A percentile compares a stretch with the other conserved stretches of the same genome.
Conservation (phyloP, 2,329 filamentous ascomycete genomes). For the Drechslera avenae region DNA sequence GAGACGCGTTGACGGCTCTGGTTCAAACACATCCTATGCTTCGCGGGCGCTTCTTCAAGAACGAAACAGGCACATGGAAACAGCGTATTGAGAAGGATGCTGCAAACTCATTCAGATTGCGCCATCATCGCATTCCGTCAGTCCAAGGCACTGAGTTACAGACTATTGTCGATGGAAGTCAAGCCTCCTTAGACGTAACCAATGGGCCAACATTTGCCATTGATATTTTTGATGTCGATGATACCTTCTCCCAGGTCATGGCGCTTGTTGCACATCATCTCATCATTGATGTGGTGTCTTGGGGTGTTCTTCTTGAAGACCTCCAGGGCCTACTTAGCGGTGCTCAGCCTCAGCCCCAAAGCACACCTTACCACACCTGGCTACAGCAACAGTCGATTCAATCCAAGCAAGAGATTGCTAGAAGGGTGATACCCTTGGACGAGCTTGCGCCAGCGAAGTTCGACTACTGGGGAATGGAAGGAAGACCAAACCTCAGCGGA, state of each 20-base stretch:
- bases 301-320: slow-evolving; percentile 48
- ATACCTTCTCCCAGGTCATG: slow-evolving; percentile 40
- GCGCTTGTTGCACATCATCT: slow-evolving; percentile 48
- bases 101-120: slow-evolving; percentile 33
- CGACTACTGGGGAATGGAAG: slow-evolving; percentile 48
- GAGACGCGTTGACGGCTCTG: slow-evolving; percentile 38
- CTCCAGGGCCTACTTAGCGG: slow-evolving; percentile 42
- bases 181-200: slow-evolving; percentile 41
- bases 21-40: slow-evolving; percentile 49
- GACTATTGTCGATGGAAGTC: slow-evolving; percentile 35
- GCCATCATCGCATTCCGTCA: slow-evolving; percentile 22
- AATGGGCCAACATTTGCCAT: slow-evolving; percentile 49
- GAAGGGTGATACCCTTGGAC: slow-evolving; percentile 33
- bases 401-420: slow-evolving; percentile 29
- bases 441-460: slow-evolving; percentile 35
- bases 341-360: slow-evolving; percentile 31
- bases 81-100: slow-evolving; percentile 39
- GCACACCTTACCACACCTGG: slow-evolving; percentile 48
- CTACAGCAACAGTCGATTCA: slow-evolving; percentile 39
- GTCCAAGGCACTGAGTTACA: slow-evolving; percentile 22
- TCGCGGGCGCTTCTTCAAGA: slow-evolving; percentile 43
- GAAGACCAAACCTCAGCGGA: slow-evolving; percentile 39
- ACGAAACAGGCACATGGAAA: slow-evolving; percentile 37
- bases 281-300: slow-evolving; percentile 47
- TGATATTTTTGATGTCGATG: slow-evolving; percentile 49